Evolutionary conservation across 2,329 filamentous ascomycete genomes (phyloP).

Genomic region (Ophiocordyceps robertsii): DNA sequence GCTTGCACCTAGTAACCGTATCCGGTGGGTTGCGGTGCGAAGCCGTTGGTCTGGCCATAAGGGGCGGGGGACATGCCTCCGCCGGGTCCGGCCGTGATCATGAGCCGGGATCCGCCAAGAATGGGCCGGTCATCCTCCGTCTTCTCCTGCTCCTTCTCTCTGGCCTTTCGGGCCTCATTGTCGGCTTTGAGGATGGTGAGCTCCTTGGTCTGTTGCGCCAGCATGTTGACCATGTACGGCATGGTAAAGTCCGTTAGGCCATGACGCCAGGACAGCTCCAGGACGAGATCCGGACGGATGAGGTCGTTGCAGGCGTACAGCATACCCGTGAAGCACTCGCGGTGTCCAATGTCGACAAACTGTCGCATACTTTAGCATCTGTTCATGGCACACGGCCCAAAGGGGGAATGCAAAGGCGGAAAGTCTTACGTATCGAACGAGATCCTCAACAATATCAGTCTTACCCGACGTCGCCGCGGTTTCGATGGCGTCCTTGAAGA

Average conservation of each 20-base stretch:
- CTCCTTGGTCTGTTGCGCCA: conserved; percentile 79
- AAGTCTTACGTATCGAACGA: conserved; percentile 84
- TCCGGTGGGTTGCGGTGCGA: conserved; percentile 78
- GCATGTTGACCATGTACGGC: conserved; percentile 99
- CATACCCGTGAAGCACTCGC: conserved; percentile 99
- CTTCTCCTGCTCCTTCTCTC: conserved; percentile 60
- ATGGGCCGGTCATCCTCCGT: conserved; percentile 92
- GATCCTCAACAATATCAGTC: conserved; percentile 83
- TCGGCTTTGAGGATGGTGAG: conserved; percentile 81
- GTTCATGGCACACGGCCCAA: neutral
- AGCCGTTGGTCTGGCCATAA: conserved; percentile 70
- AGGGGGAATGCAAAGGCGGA: fast-evolving
- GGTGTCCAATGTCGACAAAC: conserved; percentile 98
- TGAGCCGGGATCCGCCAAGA: conserved; percentile 72
- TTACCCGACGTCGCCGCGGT: conserved; percentile 88
- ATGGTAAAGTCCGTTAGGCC: conserved; percentile 94
- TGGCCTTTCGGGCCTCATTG: conserved; percentile 83
- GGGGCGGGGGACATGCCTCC: conserved; percentile 45
- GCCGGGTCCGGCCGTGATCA: conserved; percentile 82
- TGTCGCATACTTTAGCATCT: conserved; percentile 22
- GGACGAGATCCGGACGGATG: conserved; percentile 79
- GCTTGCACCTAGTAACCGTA: conserved; percentile 43
- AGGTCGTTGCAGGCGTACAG: conserved; percentile 97
- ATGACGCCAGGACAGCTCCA: conserved; percentile 95
- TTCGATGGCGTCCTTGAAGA: conserved; percentile 99